phyloP scores from a whole-genome alignment of 2,329 filamentous ascomycete species.

The Pleomassaria siparia region DNA sequence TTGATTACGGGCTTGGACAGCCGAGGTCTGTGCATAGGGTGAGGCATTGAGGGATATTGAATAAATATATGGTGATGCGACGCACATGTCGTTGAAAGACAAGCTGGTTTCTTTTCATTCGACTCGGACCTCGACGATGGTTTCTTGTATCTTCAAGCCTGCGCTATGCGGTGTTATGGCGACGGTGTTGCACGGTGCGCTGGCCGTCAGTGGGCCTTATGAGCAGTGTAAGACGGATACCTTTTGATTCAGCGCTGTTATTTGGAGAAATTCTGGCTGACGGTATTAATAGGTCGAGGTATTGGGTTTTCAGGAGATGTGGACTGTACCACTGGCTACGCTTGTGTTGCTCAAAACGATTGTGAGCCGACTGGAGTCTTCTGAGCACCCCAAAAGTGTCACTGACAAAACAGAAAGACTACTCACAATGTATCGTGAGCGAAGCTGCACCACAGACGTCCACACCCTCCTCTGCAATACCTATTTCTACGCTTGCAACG shows the following conservation, averaged over 20 bases:
- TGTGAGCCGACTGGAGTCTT: constrained; percentile 4
- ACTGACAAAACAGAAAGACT: constrained; percentile 5
- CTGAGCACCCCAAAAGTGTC: not conserved
- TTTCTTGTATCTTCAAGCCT: constrained; percentile 4
- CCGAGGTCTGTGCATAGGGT: not conserved
- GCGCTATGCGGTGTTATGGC: constrained; percentile 11
- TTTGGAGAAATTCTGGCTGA: constrained; percentile 4
- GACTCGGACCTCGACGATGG: constrained; percentile 6
- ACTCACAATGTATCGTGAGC: constrained; percentile 13
- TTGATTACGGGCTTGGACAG: not conserved
- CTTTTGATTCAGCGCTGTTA: not conserved
- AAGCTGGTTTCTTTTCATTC: not conserved
- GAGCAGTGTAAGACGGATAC: constrained; percentile 13
- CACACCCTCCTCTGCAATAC: not conserved
- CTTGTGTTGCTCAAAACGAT: constrained; percentile 15
- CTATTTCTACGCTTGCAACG: constrained; percentile 3
- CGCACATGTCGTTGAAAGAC: not conserved
- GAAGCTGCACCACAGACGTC: constrained; percentile 5
- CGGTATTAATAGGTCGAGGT: constrained; percentile 10
- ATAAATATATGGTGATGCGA: not conserved
- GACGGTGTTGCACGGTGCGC: constrained; percentile 10
- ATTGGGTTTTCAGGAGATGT: constrained; percentile 13
- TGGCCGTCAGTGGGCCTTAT: constrained; percentile 10
- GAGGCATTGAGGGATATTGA: too few species aligned
- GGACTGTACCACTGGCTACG: constrained; percentile 10